Evolutionary conservation across 305 asterid species (phyloP), one percentile per base, ranked within the genome.

Genomic region (Solanum hybrid): DNA sequence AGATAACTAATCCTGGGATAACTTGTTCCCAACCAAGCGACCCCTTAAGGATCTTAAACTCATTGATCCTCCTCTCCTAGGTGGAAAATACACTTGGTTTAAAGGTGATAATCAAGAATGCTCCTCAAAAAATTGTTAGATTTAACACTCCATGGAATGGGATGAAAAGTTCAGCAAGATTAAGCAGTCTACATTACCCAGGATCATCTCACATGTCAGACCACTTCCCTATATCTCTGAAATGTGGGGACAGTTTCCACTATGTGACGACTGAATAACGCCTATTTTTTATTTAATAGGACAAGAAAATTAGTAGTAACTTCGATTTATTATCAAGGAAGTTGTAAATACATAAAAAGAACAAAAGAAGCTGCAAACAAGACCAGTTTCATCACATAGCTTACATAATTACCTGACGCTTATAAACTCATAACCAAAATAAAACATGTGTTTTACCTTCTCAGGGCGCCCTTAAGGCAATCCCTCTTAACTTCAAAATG

Each of bases 401-500:
- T 26, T 14, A 14, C 71, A 82, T 7, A 40, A 40, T 40, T 82
- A 40, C 64, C 36, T 40, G 22, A 26, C 10, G 40, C 18, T 26
- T 14, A 18, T 46, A 51, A 84, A 84, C 87, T 29, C n/a, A 46
- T 4, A 84, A 36, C 11, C 69, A 26, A 18, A 24, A 42, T 42
- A 88, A 34, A 67, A 83, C 64, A 87, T 64, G 80, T 18, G 26
- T 69, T 87, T 91, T 94, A 96, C 99, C 99, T 95, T 90, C 93
- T 94, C 93, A 96, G 93, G 80, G 99, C 98, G 89, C 98, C 99
- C 92, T 95, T 78, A 35, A 97, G 98, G 94, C 94, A 96, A 96
- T 97, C 99, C 91, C 92, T 93, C 89, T 97, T 95, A 88, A 96
- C 99, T 82, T 96, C 98, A 93, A 97, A 97, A 91, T 95, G 96